Evolutionary conservation across 2,329 filamentous ascomycete genomes (phyloP).

Genomic region (Penicillium occitanis): DNA sequence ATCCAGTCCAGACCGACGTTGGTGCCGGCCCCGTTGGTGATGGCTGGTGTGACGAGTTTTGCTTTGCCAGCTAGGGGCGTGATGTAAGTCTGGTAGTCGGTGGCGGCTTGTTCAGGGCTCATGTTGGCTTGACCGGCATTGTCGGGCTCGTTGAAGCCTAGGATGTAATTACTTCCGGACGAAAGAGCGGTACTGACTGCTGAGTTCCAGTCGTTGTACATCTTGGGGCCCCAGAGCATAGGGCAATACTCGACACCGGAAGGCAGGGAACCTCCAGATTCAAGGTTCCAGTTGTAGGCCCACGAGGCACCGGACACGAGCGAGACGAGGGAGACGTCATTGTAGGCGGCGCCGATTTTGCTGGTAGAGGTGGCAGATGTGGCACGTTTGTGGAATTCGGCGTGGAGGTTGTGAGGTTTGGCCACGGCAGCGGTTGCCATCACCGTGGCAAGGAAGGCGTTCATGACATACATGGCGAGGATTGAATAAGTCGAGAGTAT

Average conservation of each 20-base stretch:
- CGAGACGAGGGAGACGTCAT: constrained; percentile 29
- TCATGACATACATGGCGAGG: constrained; percentile 42
- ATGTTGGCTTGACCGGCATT: constrained; percentile 40
- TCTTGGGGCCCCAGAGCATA: constrained; percentile 46
- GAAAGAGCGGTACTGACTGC: constrained; percentile 37
- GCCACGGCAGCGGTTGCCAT: constrained; percentile 38
- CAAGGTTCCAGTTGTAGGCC: constrained; percentile 49
- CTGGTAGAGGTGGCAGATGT: constrained; percentile 32
- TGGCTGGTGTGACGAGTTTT: constrained; percentile 45
- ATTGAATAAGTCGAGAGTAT: background rate
- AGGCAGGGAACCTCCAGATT: constrained; percentile 32
- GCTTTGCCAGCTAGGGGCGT: constrained; percentile 38
- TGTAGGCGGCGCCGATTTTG: constrained; percentile 37
- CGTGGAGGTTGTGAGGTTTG: constrained; percentile 28
- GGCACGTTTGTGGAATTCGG: constrained; percentile 21
- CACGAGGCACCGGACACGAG: constrained; percentile 36
- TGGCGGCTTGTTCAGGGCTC: constrained; percentile 38
- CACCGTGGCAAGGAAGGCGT: constrained; percentile 35
- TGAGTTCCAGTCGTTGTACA: constrained; percentile 37
- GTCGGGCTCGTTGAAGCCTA: constrained; percentile 52
- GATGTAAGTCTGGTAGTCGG: constrained; percentile 40
- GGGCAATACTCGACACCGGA: constrained; percentile 44
- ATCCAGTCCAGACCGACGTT: constrained; percentile 44
- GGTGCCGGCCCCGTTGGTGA: constrained; percentile 37
- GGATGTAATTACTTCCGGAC: constrained; percentile 38